phyloP scores from a whole-genome alignment of 1,139 yeast genomes.

The Diutina rugosa region DNA sequence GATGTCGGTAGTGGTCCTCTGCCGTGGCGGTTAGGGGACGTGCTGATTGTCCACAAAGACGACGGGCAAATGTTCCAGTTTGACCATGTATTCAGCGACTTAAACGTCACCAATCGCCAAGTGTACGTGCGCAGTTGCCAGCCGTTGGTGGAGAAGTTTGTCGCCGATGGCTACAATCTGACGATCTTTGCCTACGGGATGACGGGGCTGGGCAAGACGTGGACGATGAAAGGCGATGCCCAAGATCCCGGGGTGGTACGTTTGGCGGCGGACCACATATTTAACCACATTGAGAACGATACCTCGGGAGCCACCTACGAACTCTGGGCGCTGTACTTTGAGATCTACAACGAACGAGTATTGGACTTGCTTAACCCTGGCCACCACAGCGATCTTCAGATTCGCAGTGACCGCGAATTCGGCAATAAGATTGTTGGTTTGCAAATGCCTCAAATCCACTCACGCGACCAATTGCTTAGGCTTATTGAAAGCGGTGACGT shows the following conservation, averaged over 20 bases:
- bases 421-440: constrained; percentile 78
- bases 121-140: constrained; percentile 54
- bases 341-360: constrained; percentile 81
- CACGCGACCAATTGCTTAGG: constrained; percentile 47
- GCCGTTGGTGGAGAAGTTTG: constrained; percentile 49
- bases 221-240: constrained; percentile 71
- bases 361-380: constrained; percentile 43
- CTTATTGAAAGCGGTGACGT: constrained; percentile 60
- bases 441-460: constrained; percentile 41
- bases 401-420: constrained; percentile 60
- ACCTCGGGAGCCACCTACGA: constrained; percentile 17
- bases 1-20: neutral
- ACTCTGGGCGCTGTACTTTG: constrained; percentile 62
- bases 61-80: constrained; percentile 48
- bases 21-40: constrained; percentile 7
- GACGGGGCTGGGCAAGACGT: constrained; percentile 95
- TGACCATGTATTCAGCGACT: constrained; percentile 63
- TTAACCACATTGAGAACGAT: constrained; percentile 29
- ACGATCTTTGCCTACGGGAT: constrained; percentile 90
- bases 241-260: constrained; percentile 70
- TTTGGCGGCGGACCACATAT: constrained; percentile 57
- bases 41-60: constrained; percentile 33
- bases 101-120: constrained; percentile 32
- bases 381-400: constrained; percentile 37
- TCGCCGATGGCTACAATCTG: constrained; percentile 68